Evolutionary conservation across 257 asterid species (phyloP).

Genomic region (Cruciata laevipes): DNA sequence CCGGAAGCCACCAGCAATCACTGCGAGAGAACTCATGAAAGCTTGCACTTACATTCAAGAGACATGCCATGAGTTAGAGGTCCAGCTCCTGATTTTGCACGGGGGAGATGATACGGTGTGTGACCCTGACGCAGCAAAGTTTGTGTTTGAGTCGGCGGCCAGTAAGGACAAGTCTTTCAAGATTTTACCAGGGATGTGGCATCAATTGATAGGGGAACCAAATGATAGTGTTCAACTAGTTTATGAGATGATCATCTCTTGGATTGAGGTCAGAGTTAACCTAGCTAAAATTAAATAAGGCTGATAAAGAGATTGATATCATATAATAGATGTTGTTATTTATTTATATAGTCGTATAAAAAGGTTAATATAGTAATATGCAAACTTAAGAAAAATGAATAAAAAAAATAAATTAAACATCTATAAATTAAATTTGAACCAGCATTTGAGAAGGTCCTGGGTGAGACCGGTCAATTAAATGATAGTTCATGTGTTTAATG

Average conservation of each 20-base stretch:
- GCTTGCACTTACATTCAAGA: slow-evolving; percentile 42
- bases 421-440: too few relatives aligned
- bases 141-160: slow-evolving; percentile 33
- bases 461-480: too few relatives aligned
- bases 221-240: slow-evolving; percentile 37
- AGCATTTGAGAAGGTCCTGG: too few relatives aligned
- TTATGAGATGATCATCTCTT: slow-evolving; percentile 33
- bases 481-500: too few relatives aligned
- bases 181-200: slow-evolving; percentile 71
- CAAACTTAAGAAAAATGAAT: too few relatives aligned
- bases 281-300: background rate
- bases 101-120: slow-evolving; percentile 62
- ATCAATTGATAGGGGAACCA: slow-evolving; percentile 62
- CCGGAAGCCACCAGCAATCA: slow-evolving; percentile 54
- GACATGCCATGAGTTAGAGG: slow-evolving; percentile 37
- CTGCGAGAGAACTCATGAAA: slow-evolving; percentile 51
- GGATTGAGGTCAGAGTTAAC: slow-evolving; percentile 47
- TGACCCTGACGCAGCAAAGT: slow-evolving; percentile 51
- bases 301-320: too few relatives aligned
- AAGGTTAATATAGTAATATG: too few relatives aligned
- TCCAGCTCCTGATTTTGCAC: slow-evolving; percentile 65
- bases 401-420: too few relatives aligned
- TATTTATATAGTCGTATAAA: too few relatives aligned
- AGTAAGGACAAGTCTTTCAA: slow-evolving; percentile 65
- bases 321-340: too few relatives aligned